These are phyloP conservation scores for Cyclotella baltica DNA, from an alignment of 108 stramenopile species.

Conservation along the genomic window DNA sequence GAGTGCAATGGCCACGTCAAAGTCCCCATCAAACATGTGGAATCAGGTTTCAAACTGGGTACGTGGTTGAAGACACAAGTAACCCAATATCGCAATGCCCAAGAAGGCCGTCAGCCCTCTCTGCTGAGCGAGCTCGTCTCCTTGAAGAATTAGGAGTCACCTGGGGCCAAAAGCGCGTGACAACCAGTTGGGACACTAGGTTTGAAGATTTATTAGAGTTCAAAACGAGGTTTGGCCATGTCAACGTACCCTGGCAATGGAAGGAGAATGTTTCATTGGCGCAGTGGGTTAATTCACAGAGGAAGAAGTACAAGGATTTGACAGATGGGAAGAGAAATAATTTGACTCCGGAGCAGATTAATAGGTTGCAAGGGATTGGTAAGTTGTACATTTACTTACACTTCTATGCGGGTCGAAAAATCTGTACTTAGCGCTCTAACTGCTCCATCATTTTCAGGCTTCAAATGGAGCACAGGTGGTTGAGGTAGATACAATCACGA, in stretches of 20 bases:
- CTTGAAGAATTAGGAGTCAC: slow-evolving; percentile 42
- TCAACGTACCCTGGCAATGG: slow-evolving; percentile 50
- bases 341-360: slow-evolving; percentile 49
- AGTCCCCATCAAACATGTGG: slow-evolving; percentile 32
- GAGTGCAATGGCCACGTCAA: slow-evolving; percentile 38
- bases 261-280: slow-evolving; percentile 49
- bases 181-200: slow-evolving; percentile 40
- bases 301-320: slow-evolving; percentile 51
- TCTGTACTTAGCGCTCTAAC: too few species aligned
- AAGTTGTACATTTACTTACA: too few species aligned
- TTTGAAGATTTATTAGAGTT: slow-evolving; percentile 35
- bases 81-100: slow-evolving; percentile 46
- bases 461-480: slow-evolving; percentile 44
- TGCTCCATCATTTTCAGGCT: slow-evolving; percentile 1
- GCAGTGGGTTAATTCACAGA: slow-evolving; percentile 46
- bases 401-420: too few species aligned
- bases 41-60: slow-evolving; percentile 34
- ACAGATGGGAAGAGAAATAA: slow-evolving; percentile 45
- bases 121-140: slow-evolving; percentile 29
- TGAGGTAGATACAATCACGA: slow-evolving; percentile 23
- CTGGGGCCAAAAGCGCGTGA: slow-evolving; percentile 44
- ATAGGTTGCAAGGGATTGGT: slow-evolving; percentile 47
- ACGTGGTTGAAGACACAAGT: slow-evolving; percentile 50
- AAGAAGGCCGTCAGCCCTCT: slow-evolving; percentile 42
- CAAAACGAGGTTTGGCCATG: slow-evolving; percentile 41